These are phyloP conservation scores for Manihot esculenta DNA, from an alignment of 441 rosid species.

Conservation along the genomic window DNA sequence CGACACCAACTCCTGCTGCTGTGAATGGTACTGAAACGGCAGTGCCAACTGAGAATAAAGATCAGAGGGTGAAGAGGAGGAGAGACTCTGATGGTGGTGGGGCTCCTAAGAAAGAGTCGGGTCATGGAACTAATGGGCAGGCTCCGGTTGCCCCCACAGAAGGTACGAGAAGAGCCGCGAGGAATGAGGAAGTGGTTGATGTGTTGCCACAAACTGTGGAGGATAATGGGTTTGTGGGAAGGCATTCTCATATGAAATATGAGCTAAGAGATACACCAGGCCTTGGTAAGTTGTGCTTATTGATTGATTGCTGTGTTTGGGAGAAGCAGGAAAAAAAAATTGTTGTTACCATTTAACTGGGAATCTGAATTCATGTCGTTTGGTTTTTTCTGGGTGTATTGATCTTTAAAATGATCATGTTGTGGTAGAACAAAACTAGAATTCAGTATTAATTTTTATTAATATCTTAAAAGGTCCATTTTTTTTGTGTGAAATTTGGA, in stretches of 20 bases:
- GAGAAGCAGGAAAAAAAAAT: too few species aligned
- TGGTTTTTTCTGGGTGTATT: background rate
- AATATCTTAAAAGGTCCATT: background rate
- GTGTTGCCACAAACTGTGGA: slow-evolving; percentile 61
- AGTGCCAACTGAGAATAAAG: slow-evolving; percentile 37
- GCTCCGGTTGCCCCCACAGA: slow-evolving; percentile 36
- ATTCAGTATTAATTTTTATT: background rate
- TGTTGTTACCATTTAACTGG: too few species aligned
- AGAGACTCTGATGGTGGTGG: slow-evolving; percentile 71
- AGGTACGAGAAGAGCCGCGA: slow-evolving; percentile 52
- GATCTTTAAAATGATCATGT: background rate
- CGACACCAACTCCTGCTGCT: slow-evolving; percentile 21
- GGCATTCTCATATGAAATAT: slow-evolving; percentile 81
- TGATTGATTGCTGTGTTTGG: background rate
- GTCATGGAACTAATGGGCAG: slow-evolving; percentile 37
- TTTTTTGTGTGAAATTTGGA: background rate
- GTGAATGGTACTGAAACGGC: slow-evolving; percentile 29
- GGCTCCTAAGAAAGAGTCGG: slow-evolving; percentile 31
- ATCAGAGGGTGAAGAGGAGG: slow-evolving; percentile 67
- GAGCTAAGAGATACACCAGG: slow-evolving; percentile 92
- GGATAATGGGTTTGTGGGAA: slow-evolving; percentile 58
- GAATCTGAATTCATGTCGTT: background rate
- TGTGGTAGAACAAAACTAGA: background rate
- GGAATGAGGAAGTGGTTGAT: slow-evolving; percentile 62
- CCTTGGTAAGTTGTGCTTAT: slow-evolving; percentile 52